Base-by-base conservation (phyloP, 2,329 filamentous ascomycete genomes). In the Xylaria arbuscula region DNA sequence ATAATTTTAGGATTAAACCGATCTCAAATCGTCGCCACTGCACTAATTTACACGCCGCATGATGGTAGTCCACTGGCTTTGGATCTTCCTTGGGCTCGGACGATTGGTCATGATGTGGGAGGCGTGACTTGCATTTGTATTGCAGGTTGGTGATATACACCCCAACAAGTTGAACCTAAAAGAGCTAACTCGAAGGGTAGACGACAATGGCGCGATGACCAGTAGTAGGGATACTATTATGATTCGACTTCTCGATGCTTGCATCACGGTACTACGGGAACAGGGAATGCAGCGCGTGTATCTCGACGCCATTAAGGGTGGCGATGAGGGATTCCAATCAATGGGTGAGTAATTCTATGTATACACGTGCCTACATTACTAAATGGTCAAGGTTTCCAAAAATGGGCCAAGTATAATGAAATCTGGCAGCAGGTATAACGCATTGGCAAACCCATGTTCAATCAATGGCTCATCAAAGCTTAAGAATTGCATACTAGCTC, bases 61-160 rank as follows among this genome's bases (percentile, higher is more conserved):
- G 81, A 81, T 38, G 84, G 81, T 3, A 86, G 83, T 56, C 81
- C 81, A 1, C 80, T 82, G 19, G 81, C 82, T 10, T 79, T 81
- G 6, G 86, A 89, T 71, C 77, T 89, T 10, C 87, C 87, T 1
- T 90, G 87, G 87, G 83, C 86, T 7, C 78, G 79, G 50, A 81
- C 78, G 1, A 83, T 89, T 64, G 85, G 83, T 11, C 75, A 78
- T 51, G 81, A 85, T 67, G 83, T 88, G 50, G 88, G 87, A 54
- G 88, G 88, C 32, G 83, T 88, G 42, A 84, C 87, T n/a, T 90
- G 88, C 76, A 85, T 89, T 61, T 89, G 85, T 77, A 84, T 89
- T 70, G 79, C 81, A 74, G 85, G 88, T 88, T 76, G 68, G 85
- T 81, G 24, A 13, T 53, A 58, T 40, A 32, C 57, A 69, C 51